Conservation (phyloP, 1,139 yeast genomes). For the Blastobotrys aristatus region DNA sequence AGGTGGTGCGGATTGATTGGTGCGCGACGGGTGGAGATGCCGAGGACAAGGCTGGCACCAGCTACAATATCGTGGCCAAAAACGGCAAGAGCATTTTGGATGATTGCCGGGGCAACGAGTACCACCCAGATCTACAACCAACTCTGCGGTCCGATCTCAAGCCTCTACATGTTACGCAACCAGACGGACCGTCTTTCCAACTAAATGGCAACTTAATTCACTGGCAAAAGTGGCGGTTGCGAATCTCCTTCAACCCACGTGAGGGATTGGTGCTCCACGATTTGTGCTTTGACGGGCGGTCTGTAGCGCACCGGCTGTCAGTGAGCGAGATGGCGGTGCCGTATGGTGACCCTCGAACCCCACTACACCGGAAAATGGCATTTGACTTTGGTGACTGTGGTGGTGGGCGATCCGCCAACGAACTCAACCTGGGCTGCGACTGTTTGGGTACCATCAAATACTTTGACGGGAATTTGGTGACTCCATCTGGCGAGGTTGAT, state of each 20-base stretch:
- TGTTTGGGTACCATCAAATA: constrained; percentile 84
- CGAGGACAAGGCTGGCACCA: constrained; percentile 36
- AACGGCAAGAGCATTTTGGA: constrained; percentile 55
- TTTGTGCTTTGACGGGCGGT: constrained; percentile 75
- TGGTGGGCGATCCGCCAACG: constrained; percentile 75
- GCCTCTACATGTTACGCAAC: constrained; percentile 72
- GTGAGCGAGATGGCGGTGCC: constrained; percentile 91
- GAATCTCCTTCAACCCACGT: constrained; percentile 69
- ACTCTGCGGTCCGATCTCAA: constrained; percentile 49
- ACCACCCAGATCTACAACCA: constrained; percentile 45
- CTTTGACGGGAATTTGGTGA: constrained; percentile 59
- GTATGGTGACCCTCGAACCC: constrained; percentile 81
- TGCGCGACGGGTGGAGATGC: constrained; percentile 62
- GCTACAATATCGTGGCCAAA: constrained; percentile 37
- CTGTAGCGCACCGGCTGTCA: constrained; percentile 70
- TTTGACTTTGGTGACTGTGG: constrained; percentile 92
- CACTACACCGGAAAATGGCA: constrained; percentile 88
- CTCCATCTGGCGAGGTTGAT: constrained; percentile 60
- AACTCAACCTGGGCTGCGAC: constrained; percentile 76
- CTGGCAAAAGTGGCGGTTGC: constrained; percentile 92
- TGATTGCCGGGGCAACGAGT: constrained; percentile 56
- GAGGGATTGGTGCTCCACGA: constrained; percentile 83
- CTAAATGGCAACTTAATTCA: constrained; percentile 58
- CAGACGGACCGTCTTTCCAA: constrained; percentile 82
- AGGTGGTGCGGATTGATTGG: constrained; percentile 72